Evolutionary conservation across 2,329 filamentous ascomycete species (phyloP), one percentile per base, ranked within the genome.

Genomic region (Talaromyces sp.): DNA sequence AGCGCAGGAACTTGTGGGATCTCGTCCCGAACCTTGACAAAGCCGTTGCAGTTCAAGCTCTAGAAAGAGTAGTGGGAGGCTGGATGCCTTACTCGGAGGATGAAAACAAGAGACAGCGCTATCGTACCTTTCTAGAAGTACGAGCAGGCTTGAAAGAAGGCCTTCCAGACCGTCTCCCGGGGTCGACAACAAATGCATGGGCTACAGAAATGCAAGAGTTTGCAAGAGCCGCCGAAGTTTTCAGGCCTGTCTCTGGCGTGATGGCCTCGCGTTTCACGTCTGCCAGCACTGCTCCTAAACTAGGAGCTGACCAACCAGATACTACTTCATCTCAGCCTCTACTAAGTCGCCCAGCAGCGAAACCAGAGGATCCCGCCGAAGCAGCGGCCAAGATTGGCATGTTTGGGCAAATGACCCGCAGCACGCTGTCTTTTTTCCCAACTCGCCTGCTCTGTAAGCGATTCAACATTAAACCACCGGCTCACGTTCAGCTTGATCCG

Each of bases 181-280:
- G 77, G 0, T 78, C 81, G 59, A 83, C 80, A 6, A 84, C 84
- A 25, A 87, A 92, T 47, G 91, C 95, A 57, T 97, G 91, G 87
- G 74, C 88, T 36, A 86, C 86, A 61, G 95, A 99, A 73, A 80
- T 96, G 59, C 80, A 82, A 53, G 87, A 99, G 69, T 97, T 96
- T 70, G 81, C 84, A 13, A 85, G 87, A 60, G 88, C 88, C 5
- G 88, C 88, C 0, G 80, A 86, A 67, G 87, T 98, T 22, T 99
- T 98, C 80, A 93, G 91, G 72, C 95, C 95, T 0, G 91, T 96
- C 78, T 91, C 90, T 2, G 92, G 92, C 0, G 82, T 91, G 65
- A 98, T 99, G 92, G 95, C 93, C 17, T 92, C 90, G 22, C 88
- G 93, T 0, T 99, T 99, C 73, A 97, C 92, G 0, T 88, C 90